These are phyloP conservation scores for Leccinum disarticulatum DNA, from an alignment of 768 basidiomycete species.

Conservation along the genomic window DNA sequence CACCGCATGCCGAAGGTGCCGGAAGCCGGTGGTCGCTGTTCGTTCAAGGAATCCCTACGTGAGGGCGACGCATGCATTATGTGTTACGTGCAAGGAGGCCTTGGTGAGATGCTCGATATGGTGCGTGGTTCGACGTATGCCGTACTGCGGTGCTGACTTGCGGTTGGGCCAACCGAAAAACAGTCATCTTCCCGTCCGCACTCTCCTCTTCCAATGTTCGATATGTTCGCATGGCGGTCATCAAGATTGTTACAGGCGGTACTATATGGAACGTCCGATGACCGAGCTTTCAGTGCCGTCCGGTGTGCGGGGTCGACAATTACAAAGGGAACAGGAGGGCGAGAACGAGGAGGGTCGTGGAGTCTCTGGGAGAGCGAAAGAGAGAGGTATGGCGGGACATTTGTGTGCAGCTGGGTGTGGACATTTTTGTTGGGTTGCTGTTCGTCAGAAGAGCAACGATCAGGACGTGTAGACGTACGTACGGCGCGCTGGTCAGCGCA, in stretches of 20 bases:
- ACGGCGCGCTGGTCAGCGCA: too few species aligned
- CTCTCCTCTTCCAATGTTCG: conserved; percentile 70
- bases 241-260: conserved; percentile 70
- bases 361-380: conserved; percentile 1
- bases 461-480: background rate
- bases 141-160: conserved; percentile 1
- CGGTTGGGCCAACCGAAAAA: background rate
- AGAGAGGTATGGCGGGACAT: conserved; percentile 43
- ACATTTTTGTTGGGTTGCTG: conserved; percentile 74
- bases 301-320: conserved; percentile 22
- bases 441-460: conserved; percentile 7
- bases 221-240: conserved; percentile 82
- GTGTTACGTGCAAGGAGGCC: conserved; percentile 51
- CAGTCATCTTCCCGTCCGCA: conserved; percentile 76
- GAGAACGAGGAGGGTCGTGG: conserved; percentile 15
- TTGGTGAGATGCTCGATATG: conserved; percentile 69
- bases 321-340: conserved; percentile 19
- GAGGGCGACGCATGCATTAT: conserved; percentile 54
- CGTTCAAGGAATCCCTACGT: conserved; percentile 30
- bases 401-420: conserved; percentile 81
- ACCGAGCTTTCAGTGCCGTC: conserved; percentile 36
- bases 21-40: conserved; percentile 53
- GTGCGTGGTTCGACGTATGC: conserved; percentile 38
- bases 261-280: conserved; percentile 61
- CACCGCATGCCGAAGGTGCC: conserved; percentile 66